Evolutionary conservation across 345 rosid species (phyloP).

Genomic region (Sonneratia caseolaris): DNA sequence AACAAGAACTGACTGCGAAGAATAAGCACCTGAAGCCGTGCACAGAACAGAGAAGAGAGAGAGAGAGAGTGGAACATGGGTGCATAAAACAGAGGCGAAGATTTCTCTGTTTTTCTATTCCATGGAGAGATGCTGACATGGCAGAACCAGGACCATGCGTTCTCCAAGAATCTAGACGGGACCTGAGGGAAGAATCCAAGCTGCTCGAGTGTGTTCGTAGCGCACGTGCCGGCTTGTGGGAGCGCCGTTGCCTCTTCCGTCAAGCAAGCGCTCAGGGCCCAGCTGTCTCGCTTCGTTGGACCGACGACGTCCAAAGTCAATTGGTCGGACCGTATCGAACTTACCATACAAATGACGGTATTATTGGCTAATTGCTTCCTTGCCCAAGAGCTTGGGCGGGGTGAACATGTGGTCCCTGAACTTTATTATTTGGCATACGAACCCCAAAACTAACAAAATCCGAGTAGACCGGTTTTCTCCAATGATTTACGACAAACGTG

Average conservation of each 20-base stretch:
- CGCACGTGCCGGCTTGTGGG: slow-evolving; percentile 40
- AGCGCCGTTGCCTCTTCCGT: not conserved
- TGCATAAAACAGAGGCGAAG: not conserved
- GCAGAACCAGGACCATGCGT: slow-evolving; percentile 35
- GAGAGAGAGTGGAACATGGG: not conserved
- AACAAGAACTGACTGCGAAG: not conserved
- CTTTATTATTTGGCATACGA: not conserved
- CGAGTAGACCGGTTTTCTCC: no score
- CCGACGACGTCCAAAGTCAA: not conserved
- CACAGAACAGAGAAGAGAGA: not conserved
- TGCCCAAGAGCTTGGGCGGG: not conserved
- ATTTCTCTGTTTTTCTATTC: not conserved
- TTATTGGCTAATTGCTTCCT: not conserved
- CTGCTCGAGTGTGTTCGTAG: not conserved
- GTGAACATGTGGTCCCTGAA: not conserved
- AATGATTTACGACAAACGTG: no score
- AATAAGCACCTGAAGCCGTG: not conserved
- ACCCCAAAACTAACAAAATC: not conserved
- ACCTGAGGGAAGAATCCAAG: not conserved
- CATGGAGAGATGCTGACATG: slow-evolving; percentile 47
- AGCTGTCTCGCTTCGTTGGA: not conserved
- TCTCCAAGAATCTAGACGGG: slow-evolving; percentile 20
- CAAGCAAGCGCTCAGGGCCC: slow-evolving; percentile 1
- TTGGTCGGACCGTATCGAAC: not conserved
- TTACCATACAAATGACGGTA: no score